Percentiles rank a stretch among this genome's conserved stretches.
These are phyloP conservation scores for Aureobasidium zeae DNA, from an alignment of 2,329 filamentous ascomycete genomes.

Conservation along the genomic window DNA sequence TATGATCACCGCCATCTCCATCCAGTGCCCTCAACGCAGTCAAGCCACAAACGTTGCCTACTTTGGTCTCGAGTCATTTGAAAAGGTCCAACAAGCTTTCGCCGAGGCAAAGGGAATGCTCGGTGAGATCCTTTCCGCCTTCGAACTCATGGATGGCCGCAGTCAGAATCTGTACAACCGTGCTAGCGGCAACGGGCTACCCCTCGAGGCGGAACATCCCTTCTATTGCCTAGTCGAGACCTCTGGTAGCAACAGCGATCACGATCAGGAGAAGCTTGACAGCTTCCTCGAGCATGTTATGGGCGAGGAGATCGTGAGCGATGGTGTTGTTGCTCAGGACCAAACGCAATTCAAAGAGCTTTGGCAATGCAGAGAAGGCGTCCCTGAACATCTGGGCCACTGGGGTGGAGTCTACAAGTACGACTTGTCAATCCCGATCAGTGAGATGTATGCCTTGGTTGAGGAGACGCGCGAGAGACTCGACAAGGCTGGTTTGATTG, in stretches of 20 bases:
- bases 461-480: constrained; percentile 72
- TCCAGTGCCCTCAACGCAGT: constrained; percentile 79
- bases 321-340: constrained; percentile 87
- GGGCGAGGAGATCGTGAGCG: constrained; percentile 72
- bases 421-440: constrained; percentile 85
- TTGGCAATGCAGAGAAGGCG: constrained; percentile 89
- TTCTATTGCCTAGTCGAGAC: constrained; percentile 98
- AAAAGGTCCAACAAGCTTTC: constrained; percentile 80
- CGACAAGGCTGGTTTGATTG: constrained; percentile 61
- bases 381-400: constrained; percentile 80
- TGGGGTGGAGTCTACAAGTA: constrained; percentile 98
- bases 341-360: constrained; percentile 79
- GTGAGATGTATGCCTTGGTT: constrained; percentile 79
- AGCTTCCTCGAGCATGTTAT: constrained; percentile 87
- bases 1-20: constrained; percentile 81
- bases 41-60: constrained; percentile 90
- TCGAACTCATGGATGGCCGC: constrained; percentile 88
- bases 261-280: constrained; percentile 85
- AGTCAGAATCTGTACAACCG: constrained; percentile 69
- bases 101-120: constrained; percentile 81
- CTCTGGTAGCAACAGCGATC: constrained; percentile 85
- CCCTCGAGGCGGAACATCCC: constrained; percentile 72
- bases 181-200: constrained; percentile 67
- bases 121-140: constrained; percentile 90
- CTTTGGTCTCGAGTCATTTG: constrained; percentile 82